phyloP scores from a whole-genome alignment of 1,284 basidiomycete genomes.

The Lentinula novae-zelandiae region DNA sequence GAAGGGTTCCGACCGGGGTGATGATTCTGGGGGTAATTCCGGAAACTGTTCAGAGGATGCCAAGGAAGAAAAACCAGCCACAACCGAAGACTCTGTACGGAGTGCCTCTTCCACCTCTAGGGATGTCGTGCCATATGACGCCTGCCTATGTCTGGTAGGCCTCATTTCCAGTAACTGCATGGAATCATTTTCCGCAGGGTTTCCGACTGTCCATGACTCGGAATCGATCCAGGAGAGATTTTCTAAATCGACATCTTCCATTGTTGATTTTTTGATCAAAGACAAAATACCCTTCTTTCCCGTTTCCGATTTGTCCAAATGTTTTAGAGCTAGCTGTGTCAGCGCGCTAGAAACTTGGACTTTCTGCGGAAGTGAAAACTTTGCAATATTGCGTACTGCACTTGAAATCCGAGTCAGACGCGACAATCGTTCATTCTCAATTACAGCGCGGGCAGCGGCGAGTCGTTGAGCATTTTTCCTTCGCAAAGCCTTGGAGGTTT shows the following conservation, averaged over 20 bases:
- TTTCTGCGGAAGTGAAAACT: slow-evolving; percentile 30
- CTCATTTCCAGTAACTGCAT: neutral
- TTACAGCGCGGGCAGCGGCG: slow-evolving; percentile 41
- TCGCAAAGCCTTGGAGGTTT: slow-evolving; percentile 38
- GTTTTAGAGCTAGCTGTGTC: slow-evolving; percentile 12
- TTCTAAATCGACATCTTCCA: neutral
- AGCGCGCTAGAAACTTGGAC: slow-evolving; percentile 26
- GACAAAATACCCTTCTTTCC: neutral
- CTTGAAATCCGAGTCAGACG: slow-evolving; percentile 44
- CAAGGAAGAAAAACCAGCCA: neutral
- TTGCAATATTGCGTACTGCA: slow-evolving; percentile 33
- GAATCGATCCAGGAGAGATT: neutral
- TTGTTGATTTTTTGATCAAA: neutral
- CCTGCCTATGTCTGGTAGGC: neutral
- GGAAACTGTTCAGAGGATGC: neutral
- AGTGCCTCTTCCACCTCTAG: neutral
- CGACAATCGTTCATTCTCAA: slow-evolving; percentile 50
- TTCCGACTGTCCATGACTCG: neutral
- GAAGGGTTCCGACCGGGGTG: neutral
- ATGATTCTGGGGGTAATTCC: neutral
- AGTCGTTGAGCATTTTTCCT: slow-evolving; percentile 45
- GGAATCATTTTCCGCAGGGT: neutral
- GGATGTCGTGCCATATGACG: neutral
- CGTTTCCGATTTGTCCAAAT: neutral
- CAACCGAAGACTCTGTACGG: neutral